Conservation (phyloP, 2,329 filamentous ascomycete genomes). For the Parastagonospora nodorum region DNA sequence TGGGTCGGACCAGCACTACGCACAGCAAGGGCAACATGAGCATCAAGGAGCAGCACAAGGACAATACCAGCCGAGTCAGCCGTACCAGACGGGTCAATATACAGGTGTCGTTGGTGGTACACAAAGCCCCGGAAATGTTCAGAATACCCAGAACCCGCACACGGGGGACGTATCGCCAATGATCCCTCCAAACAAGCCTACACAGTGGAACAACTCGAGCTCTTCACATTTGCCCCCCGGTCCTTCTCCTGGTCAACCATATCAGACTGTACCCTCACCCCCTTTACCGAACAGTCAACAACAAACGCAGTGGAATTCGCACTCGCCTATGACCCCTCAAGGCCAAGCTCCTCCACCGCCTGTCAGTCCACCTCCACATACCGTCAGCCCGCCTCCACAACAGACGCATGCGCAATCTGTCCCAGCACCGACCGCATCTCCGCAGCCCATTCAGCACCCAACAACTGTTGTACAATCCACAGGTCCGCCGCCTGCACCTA, state of each 20-base stretch:
- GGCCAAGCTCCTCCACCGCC: constrained; percentile 2
- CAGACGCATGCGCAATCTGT: constrained; percentile 13
- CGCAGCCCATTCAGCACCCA: constrained; percentile 15
- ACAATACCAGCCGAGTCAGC: constrained; percentile 11
- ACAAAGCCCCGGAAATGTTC: constrained; percentile 8
- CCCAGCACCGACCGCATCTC: constrained; percentile 10
- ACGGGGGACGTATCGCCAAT: constrained; percentile 15
- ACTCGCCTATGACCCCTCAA: constrained; percentile 3
- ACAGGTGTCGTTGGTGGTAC: constrained; percentile 28
- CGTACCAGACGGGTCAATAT: constrained; percentile 27
- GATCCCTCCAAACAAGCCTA: constrained; percentile 6
- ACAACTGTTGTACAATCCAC: constrained; percentile 15
- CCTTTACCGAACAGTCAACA: constrained; percentile 17
- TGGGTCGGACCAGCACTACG: constrained; percentile 4
- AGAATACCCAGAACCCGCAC: constrained; percentile 14
- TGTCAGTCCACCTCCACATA: constrained; percentile 12
- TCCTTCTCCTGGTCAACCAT: constrained; percentile 10
- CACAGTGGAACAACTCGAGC: constrained; percentile 14
- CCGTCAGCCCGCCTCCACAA: constrained; percentile 25
- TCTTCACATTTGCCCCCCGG: constrained; percentile 6
- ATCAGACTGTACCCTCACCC: constrained; percentile 15
- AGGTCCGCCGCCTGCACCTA: constrained; percentile 13
- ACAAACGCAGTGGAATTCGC: constrained; percentile 27
- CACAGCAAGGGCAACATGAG: constrained; percentile 16
- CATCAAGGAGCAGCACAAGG: constrained; percentile 15